Evolutionary conservation across 1,284 basidiomycete genomes (phyloP), one percentile per base, ranked within the genome.

Genomic region (Sanghuangporus baumii): DNA sequence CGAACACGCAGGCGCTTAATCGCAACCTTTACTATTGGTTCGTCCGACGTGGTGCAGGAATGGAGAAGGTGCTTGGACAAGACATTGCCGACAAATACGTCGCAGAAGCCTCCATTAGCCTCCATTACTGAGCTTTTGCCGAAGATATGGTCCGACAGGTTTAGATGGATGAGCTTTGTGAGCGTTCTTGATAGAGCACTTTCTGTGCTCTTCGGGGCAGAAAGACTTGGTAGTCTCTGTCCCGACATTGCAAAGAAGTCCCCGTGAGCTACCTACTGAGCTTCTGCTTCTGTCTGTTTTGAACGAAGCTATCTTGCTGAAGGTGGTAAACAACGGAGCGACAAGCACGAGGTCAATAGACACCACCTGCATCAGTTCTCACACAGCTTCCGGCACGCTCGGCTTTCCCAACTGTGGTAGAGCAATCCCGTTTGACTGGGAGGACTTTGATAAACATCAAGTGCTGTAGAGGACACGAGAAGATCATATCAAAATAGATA

Each of bases 1-100:
- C 51, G 60, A 43, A 55, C 51, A 11, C 60, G 50, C 11, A 61
- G 46, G 18, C 52, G 51, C 38, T 61, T 61, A 16, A 61, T 56
- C n/a, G 60, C 60, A 38, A 61, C 51, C 16, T 55, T 55, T 36
- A 55, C 60, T 16, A 4, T 14, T 16, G 37, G 37, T 3, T n/a
- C 34, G 23, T 16, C 4, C n/a, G 6, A 18, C 9, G 16, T 6
- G 6, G 14, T 46, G 14, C 14, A 7, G 23, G 18, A 23, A 50
- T 23, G n/a, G 6, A 5, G 18, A 50, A 50, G 48, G 14, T 9
- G 23, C 18, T 37, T 3, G 11, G 41, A 23, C 18, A 23, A 5
- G 26, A 50, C 18, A 50, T 23, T 7, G 11, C 48, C 48, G 9
- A 23, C 18, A 23, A 50, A 50, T 8, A 50, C 26, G 26, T 50